Conservation (phyloP, 78 protist species). For the Salpingoeca rosetta region DNA sequence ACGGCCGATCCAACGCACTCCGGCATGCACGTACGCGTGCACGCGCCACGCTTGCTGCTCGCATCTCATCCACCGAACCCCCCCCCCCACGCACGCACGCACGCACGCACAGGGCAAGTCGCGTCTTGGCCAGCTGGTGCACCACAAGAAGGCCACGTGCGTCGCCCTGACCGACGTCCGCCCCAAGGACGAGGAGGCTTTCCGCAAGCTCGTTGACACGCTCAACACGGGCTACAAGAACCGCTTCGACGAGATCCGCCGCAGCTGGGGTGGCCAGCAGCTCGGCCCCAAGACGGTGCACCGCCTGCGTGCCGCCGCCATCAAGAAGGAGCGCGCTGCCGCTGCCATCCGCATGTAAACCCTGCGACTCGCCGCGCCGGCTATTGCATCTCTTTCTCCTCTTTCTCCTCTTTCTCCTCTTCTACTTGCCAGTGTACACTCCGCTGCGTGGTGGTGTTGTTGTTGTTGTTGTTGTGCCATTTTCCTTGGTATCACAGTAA, state of each 20-base stretch:
- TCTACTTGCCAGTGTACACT: not conserved
- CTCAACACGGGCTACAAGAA: slow-evolving; percentile 48
- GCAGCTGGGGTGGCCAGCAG: slow-evolving; percentile 32
- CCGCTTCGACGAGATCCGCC: slow-evolving; percentile 15
- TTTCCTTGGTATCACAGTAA: too few relatives aligned
- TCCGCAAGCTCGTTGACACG: slow-evolving; percentile 42
- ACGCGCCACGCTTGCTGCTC: too few relatives aligned
- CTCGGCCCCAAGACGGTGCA: slow-evolving; percentile 33
- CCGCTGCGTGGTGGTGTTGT: not conserved
- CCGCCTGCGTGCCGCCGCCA: not conserved
- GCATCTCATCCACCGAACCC: too few relatives aligned
- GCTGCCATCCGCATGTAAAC: not conserved
- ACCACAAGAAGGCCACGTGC: slow-evolving; percentile 83
- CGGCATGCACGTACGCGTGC: too few relatives aligned
- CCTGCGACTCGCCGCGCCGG: not conserved
- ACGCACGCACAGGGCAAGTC: slow-evolving; percentile 92
- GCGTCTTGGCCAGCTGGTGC: slow-evolving; percentile 86
- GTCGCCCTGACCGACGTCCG: slow-evolving; percentile 78
- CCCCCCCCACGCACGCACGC: too few relatives aligned
- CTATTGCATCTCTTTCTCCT: too few relatives aligned
- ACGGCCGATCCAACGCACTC: too few relatives aligned
- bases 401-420: too few relatives aligned
- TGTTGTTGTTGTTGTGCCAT: not conserved
- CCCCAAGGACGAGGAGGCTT: slow-evolving; percentile 42
- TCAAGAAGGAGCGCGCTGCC: not conserved